phyloP scores from a whole-genome alignment of 2,329 filamentous ascomycete genomes.

The Aspergillus clavatus region DNA sequence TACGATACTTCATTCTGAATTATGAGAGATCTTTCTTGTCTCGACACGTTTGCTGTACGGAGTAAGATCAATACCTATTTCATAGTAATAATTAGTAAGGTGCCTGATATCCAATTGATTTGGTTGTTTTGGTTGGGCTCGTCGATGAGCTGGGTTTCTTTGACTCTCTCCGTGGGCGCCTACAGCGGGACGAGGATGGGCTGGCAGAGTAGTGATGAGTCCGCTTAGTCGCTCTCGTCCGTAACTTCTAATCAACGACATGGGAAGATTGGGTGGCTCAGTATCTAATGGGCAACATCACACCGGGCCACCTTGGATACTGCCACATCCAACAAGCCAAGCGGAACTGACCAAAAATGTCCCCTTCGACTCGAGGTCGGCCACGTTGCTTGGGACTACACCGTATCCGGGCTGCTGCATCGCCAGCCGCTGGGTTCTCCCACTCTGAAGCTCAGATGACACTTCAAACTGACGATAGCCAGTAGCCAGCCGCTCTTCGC shows the following conservation, averaged over 20 bases:
- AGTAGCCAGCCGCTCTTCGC: background rate
- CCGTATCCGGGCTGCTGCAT: conserved; percentile 12
- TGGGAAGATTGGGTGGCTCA: background rate
- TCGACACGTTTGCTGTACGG: too few species aligned
- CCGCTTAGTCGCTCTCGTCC: background rate
- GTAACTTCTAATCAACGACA: too few species aligned
- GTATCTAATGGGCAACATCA: conserved; percentile 5
- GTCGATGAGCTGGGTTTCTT: too few species aligned
- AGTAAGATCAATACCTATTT: too few species aligned
- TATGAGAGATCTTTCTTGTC: too few species aligned
- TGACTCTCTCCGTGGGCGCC: background rate
- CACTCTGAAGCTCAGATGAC: conserved; percentile 6
- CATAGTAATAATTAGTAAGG: too few species aligned
- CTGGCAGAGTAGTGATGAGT: background rate
- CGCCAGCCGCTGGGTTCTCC: conserved; percentile 1
- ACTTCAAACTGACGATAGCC: conserved; percentile 6
- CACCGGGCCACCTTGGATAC: background rate
- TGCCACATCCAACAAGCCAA: conserved; percentile 11
- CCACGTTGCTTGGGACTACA: conserved; percentile 21
- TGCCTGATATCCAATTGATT: too few species aligned
- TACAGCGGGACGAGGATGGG: background rate
- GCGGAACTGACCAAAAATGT: conserved; percentile 9
- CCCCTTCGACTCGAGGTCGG: conserved; percentile 18
- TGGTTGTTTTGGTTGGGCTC: too few species aligned
- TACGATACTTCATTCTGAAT: too few species aligned